phyloP scores from a whole-genome alignment of 1,284 basidiomycete genomes.

The Tylopilus sp. region DNA sequence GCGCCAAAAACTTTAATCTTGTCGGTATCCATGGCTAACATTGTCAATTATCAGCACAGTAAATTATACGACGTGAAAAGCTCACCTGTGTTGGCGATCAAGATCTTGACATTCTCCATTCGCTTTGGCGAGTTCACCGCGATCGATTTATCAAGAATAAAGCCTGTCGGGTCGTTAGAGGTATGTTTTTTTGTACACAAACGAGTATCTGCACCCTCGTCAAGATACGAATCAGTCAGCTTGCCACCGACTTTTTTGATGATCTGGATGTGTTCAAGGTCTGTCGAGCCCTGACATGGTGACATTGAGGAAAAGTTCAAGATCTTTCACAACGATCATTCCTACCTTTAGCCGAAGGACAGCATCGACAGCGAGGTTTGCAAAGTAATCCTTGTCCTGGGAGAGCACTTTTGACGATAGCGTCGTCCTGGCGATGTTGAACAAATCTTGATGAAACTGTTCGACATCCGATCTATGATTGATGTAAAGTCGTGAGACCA shows the following conservation, averaged over 20 bases:
- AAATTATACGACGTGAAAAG: slow-evolving; percentile 9
- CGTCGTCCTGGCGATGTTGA: slow-evolving; percentile 97
- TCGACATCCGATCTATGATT: slow-evolving; percentile 64
- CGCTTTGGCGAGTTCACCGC: slow-evolving; percentile 94
- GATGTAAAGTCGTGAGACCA: too few relatives aligned
- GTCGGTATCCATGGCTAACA: slow-evolving; percentile 96
- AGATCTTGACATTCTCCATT: slow-evolving; percentile 92
- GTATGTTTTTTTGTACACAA: background rate
- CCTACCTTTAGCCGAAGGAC: slow-evolving; percentile 87
- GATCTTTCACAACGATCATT: background rate
- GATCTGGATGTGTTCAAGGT: slow-evolving; percentile 98
- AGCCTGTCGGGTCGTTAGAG: slow-evolving; percentile 54
- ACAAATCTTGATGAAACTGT: slow-evolving; percentile 84
- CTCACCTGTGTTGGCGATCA: slow-evolving; percentile 96
- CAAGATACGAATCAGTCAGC: slow-evolving; percentile 96
- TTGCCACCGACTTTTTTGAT: slow-evolving; percentile 99
- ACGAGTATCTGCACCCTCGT: slow-evolving; percentile 66
- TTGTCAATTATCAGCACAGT: background rate
- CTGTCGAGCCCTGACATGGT: slow-evolving; percentile 76
- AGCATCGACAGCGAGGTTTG: slow-evolving; percentile 97
- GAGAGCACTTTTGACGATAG: slow-evolving; percentile 95
- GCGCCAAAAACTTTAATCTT: slow-evolving; percentile 99
- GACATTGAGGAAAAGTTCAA: slow-evolving; percentile 3
- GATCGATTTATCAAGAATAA: slow-evolving; percentile 97
- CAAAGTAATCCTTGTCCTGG: slow-evolving; percentile 98